phyloP scores from a whole-genome alignment of 1,139 yeast genomes.

The Pichia sp. region DNA sequence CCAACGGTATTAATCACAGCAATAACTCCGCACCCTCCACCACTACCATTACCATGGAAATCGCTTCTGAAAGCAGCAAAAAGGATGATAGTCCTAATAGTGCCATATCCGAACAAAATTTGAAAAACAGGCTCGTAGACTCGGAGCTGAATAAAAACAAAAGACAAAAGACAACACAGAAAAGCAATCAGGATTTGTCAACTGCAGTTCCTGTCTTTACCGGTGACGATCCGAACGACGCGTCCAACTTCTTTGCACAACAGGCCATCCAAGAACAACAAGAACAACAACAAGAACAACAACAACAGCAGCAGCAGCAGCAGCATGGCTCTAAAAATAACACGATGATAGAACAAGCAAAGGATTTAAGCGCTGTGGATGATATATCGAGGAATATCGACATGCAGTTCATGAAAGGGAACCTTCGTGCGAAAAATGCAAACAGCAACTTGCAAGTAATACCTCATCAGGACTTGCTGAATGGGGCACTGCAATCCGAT shows the following conservation, averaged over 20 bases:
- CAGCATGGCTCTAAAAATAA: neutral
- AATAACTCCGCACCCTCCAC: too few species aligned
- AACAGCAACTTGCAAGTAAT: neutral
- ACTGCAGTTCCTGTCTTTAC: neutral
- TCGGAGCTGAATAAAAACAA: neutral
- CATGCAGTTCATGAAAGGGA: neutral
- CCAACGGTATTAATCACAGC: neutral
- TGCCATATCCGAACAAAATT: too few species aligned
- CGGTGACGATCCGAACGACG: neutral
- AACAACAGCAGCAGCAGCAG: neutral
- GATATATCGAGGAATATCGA: neutral
- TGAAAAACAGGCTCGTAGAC: too few species aligned
- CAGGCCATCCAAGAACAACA: neutral
- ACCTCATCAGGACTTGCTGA: neutral
- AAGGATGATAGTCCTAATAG: too few species aligned
- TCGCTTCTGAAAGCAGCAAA: too few species aligned
- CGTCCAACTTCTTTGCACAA: conserved; percentile 12
- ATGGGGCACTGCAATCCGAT: too few species aligned
- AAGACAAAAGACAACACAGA: neutral
- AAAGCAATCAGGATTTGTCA: neutral
- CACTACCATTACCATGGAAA: too few species aligned
- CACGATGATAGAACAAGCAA: too few species aligned
- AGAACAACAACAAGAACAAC: neutral
- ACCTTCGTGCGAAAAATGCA: neutral
- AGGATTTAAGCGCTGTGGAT: neutral